phyloP scores from a whole-genome alignment of 1,284 basidiomycete genomes.

The Calocybe gambosa region DNA sequence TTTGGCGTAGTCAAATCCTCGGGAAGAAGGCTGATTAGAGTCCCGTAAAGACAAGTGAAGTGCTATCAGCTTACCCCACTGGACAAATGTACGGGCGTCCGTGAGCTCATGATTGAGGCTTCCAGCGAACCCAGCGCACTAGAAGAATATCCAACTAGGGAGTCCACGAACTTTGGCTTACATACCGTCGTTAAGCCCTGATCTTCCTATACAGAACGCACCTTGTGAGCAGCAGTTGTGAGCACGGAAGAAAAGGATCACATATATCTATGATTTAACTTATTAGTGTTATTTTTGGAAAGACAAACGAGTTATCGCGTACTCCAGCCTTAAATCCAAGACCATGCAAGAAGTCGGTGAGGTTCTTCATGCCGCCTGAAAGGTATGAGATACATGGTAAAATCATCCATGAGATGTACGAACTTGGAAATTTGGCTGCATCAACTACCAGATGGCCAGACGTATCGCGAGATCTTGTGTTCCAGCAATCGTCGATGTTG shows the following conservation, averaged over 20 bases:
- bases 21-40: background rate
- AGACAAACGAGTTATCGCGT: slow-evolving; percentile 1
- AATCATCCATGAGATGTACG: background rate
- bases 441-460: slow-evolving; percentile 16
- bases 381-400: background rate
- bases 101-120: slow-evolving; percentile 22
- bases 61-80: slow-evolving; percentile 15
- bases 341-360: slow-evolving; percentile 18
- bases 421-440: slow-evolving; percentile 19
- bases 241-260: background rate
- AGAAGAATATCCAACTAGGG: background rate
- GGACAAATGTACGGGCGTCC: slow-evolving; percentile 22
- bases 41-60: background rate
- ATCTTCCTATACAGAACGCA: slow-evolving; percentile 13
- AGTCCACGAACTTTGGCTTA: background rate
- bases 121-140: slow-evolving; percentile 22
- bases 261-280: slow-evolving; percentile 1
- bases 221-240: background rate
- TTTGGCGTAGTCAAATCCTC: slow-evolving; percentile 22
- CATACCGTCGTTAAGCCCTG: slow-evolving; percentile 15
- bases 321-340: slow-evolving; percentile 21
- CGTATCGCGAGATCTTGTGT: slow-evolving; percentile 16
- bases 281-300: background rate
- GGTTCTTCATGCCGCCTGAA: slow-evolving; percentile 17
- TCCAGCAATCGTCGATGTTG: slow-evolving; percentile 23